Conservation (phyloP, 257 asterid species). For the Perilla frutescens region DNA sequence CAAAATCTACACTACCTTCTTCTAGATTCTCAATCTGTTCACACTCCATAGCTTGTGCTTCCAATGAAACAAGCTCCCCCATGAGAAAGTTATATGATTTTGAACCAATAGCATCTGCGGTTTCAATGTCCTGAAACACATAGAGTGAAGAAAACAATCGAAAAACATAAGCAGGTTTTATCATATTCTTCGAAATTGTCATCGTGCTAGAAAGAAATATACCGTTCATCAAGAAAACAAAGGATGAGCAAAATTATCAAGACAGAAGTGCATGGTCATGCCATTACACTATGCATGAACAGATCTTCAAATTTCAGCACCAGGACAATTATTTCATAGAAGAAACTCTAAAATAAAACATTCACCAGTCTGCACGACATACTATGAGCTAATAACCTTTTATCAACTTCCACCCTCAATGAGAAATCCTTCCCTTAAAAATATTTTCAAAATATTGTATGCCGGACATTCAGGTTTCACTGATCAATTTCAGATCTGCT, state of each 20-base stretch:
- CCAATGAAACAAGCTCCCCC: constrained; percentile 91
- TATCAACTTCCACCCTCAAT: background rate
- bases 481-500: background rate
- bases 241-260: background rate
- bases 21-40: constrained; percentile 47
- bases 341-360: constrained; percentile 7
- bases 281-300: background rate
- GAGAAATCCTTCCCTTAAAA: background rate
- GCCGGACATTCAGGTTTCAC: background rate
- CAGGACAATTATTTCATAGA: background rate
- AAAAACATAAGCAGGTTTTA: constrained; percentile 4
- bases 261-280: background rate
- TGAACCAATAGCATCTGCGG: constrained; percentile 79
- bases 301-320: constrained; percentile 1
- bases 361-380: background rate
- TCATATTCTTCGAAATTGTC: background rate
- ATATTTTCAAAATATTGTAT: background rate
- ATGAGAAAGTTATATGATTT: constrained; percentile 85
- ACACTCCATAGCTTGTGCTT: constrained; percentile 56
- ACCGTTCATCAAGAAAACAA: background rate
- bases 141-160: constrained; percentile 13
- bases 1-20: constrained; percentile 87
- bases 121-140: constrained; percentile 68
- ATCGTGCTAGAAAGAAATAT: background rate
- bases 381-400: background rate